Conservation (phyloP, 305 asterid genomes). For the Solanum aculeatissimum region DNA sequence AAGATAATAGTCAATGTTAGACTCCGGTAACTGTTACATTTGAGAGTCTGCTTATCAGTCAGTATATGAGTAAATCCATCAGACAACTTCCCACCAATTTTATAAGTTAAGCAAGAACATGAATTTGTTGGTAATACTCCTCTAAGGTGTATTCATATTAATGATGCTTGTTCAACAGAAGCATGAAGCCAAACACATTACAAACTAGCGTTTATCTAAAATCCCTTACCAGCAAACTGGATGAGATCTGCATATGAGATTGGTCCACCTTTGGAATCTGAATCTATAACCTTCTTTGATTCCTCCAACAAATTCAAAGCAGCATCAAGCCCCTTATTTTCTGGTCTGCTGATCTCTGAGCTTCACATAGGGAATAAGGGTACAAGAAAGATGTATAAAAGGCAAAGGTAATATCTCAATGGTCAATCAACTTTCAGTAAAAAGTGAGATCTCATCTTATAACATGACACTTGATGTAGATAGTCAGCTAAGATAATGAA, state of each 20-base stretch:
- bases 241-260: constrained; percentile 86
- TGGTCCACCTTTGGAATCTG: constrained; percentile 72
- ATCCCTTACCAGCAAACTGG: constrained; percentile 55
- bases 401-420: neutral
- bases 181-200: neutral
- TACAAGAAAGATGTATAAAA: constrained; percentile 11
- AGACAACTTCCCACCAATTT: neutral
- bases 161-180: neutral
- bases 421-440: neutral
- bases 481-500: neutral
- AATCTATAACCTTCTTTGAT: constrained; percentile 76
- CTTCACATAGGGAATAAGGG: constrained; percentile 49
- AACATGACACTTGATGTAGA: neutral
- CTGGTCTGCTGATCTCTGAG: constrained; percentile 94
- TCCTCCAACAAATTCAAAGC: constrained; percentile 67
- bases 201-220: neutral
- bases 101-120: neutral
- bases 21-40: neutral
- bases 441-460: neutral
- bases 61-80: neutral
- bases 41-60: neutral
- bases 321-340: constrained; percentile 63
- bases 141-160: neutral
- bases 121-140: neutral
- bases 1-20: neutral